Base-by-base conservation (phyloP, 2,329 filamentous ascomycete genomes). In the Colletotrichum sp. region DNA sequence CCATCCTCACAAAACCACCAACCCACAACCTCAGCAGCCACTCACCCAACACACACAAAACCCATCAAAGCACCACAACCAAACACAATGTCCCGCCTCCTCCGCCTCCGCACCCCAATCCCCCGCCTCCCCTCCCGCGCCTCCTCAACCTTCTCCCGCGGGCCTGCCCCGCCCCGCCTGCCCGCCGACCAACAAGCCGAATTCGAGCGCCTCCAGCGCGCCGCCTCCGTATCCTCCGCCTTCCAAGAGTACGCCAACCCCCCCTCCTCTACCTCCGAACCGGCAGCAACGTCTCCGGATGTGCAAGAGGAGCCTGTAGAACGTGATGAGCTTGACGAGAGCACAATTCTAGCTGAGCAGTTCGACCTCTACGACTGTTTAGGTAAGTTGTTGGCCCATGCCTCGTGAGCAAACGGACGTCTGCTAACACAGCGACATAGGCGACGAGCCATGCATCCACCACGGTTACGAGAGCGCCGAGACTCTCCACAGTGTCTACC, bases 181-280 rank as follows among this genome's bases (percentile, higher is more conserved):
- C 95, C 96, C 8, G 93, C 95, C 80, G 93, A 95, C 84, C 93
- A 98, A 80, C 96, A 98, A 87, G 95, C 96, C 83, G 91, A 97
- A 78, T 98, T 97, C 84, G 96, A 98, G 85, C 90, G 93, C 56
- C 93, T 98, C 6, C 96, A 98, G 83, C 91, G 91, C 79, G 89
- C 85, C 39, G 90, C 90, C 73, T 83, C 87, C 77, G 86, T 87
- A 6, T 87, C 87, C 10, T 81, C 87, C 66, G 83, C 85, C 78
- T 86, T 87, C 79, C 74, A 75, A 34, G 82, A 86, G 78, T 60
- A 70, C 60, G 78, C 75, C 76, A 68, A 74, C n/a, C 28, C 62
- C 16, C 25, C 61, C 56, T 70, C 67, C 22, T 66, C 73, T 55
- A 55, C 81, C 69, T 43, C 82, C 65, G 30, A 22, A 22, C 22